phyloP scores from a whole-genome alignment of 2,329 filamentous ascomycete genomes.

The Fusarium floridanum region DNA sequence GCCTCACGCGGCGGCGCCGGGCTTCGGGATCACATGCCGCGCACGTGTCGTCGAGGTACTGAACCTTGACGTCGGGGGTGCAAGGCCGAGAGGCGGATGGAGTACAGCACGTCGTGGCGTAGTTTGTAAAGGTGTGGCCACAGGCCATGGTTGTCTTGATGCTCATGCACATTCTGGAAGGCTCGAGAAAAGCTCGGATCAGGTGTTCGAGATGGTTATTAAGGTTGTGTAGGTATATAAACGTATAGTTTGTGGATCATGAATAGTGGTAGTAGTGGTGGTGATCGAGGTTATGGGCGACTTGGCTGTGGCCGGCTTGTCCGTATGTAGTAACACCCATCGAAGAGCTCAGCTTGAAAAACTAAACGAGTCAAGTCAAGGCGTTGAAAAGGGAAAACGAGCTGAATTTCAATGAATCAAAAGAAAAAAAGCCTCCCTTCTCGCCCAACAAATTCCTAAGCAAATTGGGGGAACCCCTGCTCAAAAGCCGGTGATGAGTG shows the following conservation, averaged over 20 bases:
- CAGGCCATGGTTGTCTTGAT: slow-evolving; percentile 47
- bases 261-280: background rate
- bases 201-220: background rate
- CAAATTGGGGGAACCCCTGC: slow-evolving; percentile 28
- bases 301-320: background rate
- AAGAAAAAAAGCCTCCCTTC: slow-evolving; percentile 17
- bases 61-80: slow-evolving; percentile 24
- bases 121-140: slow-evolving; percentile 41
- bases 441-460: slow-evolving; percentile 9
- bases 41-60: slow-evolving; percentile 53
- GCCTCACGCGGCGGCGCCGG: slow-evolving; percentile 42
- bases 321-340: slow-evolving; percentile 16
- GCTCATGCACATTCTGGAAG: slow-evolving; percentile 40
- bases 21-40: slow-evolving; percentile 52
- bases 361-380: background rate
- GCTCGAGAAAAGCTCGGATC: background rate
- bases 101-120: slow-evolving; percentile 18
- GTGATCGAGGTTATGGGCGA: background rate
- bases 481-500: slow-evolving; percentile 24
- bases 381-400: background rate
- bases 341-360: slow-evolving; percentile 2
- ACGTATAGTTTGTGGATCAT: background rate
- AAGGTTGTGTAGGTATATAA: background rate
- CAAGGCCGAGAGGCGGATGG: slow-evolving; percentile 17
- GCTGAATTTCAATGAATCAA: slow-evolving; percentile 17